Evolutionary conservation across 257 asterid genomes (phyloP).

Genomic region (Galeopsis tetrahit): DNA sequence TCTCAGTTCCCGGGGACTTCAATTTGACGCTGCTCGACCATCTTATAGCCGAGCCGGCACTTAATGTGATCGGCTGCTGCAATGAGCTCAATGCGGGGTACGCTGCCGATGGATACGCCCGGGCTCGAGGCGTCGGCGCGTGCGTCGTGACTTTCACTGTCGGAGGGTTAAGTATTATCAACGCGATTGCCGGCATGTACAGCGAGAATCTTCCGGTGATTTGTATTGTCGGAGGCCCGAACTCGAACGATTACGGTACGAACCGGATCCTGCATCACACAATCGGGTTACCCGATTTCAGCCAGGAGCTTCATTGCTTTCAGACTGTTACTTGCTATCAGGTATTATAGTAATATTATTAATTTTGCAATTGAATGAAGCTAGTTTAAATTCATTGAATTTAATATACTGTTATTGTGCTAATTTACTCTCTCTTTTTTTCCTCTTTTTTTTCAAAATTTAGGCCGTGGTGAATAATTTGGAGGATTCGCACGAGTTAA

Average conservation of each 20-base stretch:
- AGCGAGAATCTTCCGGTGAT: conserved; percentile 53
- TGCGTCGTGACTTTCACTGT: conserved; percentile 53
- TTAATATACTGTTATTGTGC: neutral
- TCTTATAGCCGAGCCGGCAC: conserved; percentile 50
- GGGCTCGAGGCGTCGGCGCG: conserved; percentile 51
- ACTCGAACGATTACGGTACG: conserved; percentile 49
- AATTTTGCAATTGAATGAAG: neutral
- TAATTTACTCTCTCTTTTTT: neutral
- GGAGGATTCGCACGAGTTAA: conserved; percentile 48
- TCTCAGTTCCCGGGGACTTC: conserved; percentile 52
- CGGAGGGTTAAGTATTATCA: conserved; percentile 47
- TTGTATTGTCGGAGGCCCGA: conserved; percentile 54
- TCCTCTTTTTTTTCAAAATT: neutral
- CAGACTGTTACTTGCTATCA: conserved; percentile 52
- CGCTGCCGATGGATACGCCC: conserved; percentile 54
- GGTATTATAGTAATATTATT: no score
- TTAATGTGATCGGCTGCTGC: conserved; percentile 52
- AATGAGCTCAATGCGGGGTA: conserved; percentile 54
- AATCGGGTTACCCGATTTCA: conserved; percentile 49
- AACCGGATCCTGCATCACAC: conserved; percentile 49
- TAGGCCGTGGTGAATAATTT: conserved; percentile 52
- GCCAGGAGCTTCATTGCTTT: conserved; percentile 50
- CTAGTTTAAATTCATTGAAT: neutral
- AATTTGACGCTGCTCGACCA: conserved; percentile 48
- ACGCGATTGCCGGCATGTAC: conserved; percentile 51